phyloP scores from a whole-genome alignment of 495 filamentous ascomycete species.

The Aspergillus kassunensis region DNA sequence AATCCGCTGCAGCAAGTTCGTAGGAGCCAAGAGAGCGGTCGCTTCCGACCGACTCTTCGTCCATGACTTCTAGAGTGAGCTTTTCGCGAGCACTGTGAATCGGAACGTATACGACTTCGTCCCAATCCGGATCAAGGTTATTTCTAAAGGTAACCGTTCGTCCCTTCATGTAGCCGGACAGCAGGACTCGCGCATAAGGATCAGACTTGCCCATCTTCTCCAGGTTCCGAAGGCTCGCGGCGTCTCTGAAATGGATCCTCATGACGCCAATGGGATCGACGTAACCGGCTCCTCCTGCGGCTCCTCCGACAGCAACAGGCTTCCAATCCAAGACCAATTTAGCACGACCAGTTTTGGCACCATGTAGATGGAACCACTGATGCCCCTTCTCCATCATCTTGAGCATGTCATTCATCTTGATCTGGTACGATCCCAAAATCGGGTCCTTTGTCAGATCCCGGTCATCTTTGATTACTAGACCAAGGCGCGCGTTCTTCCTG shows the following conservation, averaged over 20 bases:
- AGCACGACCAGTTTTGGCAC: conserved; percentile 74
- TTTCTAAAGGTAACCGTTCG: conserved; percentile 94
- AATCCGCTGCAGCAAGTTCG: conserved; percentile 74
- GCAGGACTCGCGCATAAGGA: conserved; percentile 81
- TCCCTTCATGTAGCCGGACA: conserved; percentile 84
- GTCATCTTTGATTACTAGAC: conserved; percentile 92
- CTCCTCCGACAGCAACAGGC: conserved; percentile 78
- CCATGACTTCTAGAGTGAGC: conserved; percentile 90
- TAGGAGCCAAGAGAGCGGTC: conserved; percentile 80
- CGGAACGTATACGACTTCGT: conserved; percentile 92
- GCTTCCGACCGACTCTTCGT: conserved; percentile 81
- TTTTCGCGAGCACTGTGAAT: conserved; percentile 84
- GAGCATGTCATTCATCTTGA: conserved; percentile 89
- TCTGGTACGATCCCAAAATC: conserved; percentile 84
- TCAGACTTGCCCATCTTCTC: conserved; percentile 97
- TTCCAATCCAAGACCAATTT: conserved; percentile 94
- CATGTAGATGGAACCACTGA: conserved; percentile 90
- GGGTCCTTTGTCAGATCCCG: conserved; percentile 79
- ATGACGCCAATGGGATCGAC: conserved; percentile 90
- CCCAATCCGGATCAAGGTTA: conserved; percentile 92
- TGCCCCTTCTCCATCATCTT: conserved; percentile 88
- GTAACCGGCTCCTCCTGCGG: conserved; percentile 80
- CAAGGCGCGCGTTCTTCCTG: conserved; percentile 81
- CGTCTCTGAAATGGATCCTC: conserved; percentile 86
- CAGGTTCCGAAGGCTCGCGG: conserved; percentile 78